Evolutionary conservation across 2,329 filamentous ascomycete genomes (phyloP), one percentile per base, ranked within the genome.

Genomic region (Colletotrichum sp.): DNA sequence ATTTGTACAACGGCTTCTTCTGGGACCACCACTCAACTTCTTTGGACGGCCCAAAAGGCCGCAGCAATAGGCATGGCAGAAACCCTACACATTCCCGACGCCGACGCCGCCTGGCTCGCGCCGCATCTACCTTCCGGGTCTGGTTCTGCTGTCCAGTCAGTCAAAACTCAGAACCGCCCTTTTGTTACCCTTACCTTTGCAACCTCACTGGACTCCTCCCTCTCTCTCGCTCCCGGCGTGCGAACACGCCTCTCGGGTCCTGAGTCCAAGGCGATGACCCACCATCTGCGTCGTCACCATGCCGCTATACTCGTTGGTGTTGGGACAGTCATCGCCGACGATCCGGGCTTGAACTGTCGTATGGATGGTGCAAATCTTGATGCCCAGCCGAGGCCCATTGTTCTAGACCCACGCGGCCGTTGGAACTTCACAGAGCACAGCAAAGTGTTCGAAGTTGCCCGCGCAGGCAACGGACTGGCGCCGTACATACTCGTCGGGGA

Each of bases 201-300:
- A 26, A 94, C 93, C 8, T 98, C 96, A 5, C 93, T 99, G 78
- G 96, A 98, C 86, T 93, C 94, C 55, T 91, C 92, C 69, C 89
- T 97, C 66, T 91, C 96, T 3, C 89, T 96, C 32, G 89, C 93
- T 0, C 95, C 95, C 0, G 96, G 96, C 16, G 88, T 92, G n/a
- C 94, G 94, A 78, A 98, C 96, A 3, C 88, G 90, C 0, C 90
- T 98, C 16, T 98, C 96, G 2, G 96, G 96, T 5, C 91, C 94
- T 0, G 89, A 93, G 77, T 95, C 95, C 48, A 98, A 98, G 84
- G 91, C 94, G 69, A 97, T 98, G 95, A 98, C 96, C 0, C 96
- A 98, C 84, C 95, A 94, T 82, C 90, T 98, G 32, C 94, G 96
- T 80, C 93, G 93, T 14, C 90, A 90, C 18, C 96, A 98, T 85